A percentile compares a stretch with the other conserved stretches of the same genome.
phyloP scores from a whole-genome alignment of 306 rosid genomes.

The Cotoneaster glaucophyllus region DNA sequence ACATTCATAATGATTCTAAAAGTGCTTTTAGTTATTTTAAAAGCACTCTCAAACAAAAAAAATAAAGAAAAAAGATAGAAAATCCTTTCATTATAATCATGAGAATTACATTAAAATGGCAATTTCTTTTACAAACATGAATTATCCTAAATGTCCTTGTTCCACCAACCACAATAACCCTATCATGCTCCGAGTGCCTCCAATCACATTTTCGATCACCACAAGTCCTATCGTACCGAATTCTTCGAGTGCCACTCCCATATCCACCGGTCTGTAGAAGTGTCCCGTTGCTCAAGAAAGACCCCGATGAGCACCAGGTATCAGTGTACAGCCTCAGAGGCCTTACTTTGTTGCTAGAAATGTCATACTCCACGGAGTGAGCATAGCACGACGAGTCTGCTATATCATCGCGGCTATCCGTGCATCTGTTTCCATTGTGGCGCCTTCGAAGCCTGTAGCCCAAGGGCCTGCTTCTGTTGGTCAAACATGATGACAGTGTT shows the following conservation, averaged over 20 bases:
- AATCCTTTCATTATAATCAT: not conserved
- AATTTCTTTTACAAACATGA: not conserved
- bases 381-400: slow-evolving; percentile 61
- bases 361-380: slow-evolving; percentile 72
- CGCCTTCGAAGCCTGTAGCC: slow-evolving; percentile 42
- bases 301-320: slow-evolving; percentile 85
- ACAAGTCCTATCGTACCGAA: slow-evolving; percentile 49
- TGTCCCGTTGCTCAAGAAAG: slow-evolving; percentile 67
- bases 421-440: slow-evolving; percentile 34
- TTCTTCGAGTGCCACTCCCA: slow-evolving; percentile 33
- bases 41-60: not conserved
- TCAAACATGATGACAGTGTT: slow-evolving; percentile 66
- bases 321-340: slow-evolving; percentile 52
- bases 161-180: slow-evolving; percentile 70
- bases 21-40: no score
- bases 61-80: not conserved
- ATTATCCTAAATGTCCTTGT: slow-evolving; percentile 29
- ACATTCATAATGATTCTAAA: no score
- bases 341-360: slow-evolving; percentile 42
- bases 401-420: slow-evolving; percentile 3
- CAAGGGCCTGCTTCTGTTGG: slow-evolving; percentile 50
- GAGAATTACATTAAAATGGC: not conserved
- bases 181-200: slow-evolving; percentile 42
- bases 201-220: slow-evolving; percentile 42
- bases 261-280: slow-evolving; percentile 62